Conservation (phyloP, 768 basidiomycete species). For the Lentinula raphanica region DNA sequence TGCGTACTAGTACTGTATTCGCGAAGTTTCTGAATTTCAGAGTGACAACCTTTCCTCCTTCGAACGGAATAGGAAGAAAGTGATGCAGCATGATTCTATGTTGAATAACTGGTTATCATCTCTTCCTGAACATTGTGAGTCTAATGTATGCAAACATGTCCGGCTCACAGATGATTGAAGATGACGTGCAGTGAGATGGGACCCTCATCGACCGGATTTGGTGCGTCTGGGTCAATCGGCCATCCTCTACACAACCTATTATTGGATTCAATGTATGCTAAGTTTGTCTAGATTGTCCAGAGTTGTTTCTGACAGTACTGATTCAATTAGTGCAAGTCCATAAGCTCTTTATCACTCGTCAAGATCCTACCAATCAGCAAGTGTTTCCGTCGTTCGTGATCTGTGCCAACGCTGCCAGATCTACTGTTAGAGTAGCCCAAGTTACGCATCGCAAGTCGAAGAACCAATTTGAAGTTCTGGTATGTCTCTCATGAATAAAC, state of each 20-base stretch:
- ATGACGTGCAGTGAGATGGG: neutral
- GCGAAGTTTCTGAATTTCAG: neutral
- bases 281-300: too few relatives aligned
- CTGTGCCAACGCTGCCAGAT: neutral
- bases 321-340: neutral
- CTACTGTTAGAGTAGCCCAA: neutral
- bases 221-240: neutral
- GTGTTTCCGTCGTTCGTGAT: neutral
- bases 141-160: too few relatives aligned
- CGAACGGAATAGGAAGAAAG: neutral
- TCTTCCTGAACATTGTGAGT: neutral
- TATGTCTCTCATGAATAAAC: neutral
- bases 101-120: neutral
- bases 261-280: neutral
- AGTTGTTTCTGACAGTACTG: neutral
- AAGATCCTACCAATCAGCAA: neutral
- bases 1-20: neutral
- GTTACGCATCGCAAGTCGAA: neutral
- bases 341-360: neutral
- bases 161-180: neutral
- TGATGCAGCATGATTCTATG: neutral
- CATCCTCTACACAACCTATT: neutral
- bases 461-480: neutral
- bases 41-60: neutral
- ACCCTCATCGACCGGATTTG: neutral